phyloP scores from a whole-genome alignment of 2,329 filamentous ascomycete genomes.

The Aureobasidium mangrovei region DNA sequence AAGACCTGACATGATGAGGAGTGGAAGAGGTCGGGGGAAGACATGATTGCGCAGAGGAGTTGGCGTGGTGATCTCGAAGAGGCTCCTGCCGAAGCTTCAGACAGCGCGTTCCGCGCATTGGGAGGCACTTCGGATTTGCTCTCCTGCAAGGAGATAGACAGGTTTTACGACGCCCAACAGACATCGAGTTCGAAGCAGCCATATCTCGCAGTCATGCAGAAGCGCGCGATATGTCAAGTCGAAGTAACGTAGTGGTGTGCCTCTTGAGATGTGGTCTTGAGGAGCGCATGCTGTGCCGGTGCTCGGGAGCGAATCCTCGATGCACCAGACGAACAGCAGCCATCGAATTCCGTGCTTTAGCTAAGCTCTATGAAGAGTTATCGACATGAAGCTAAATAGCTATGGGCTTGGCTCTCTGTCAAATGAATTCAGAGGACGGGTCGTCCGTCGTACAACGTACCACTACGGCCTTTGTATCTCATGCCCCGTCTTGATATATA shows the following conservation, averaged over 20 bases:
- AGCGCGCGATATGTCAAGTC: background rate
- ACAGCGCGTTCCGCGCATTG: too few relatives aligned
- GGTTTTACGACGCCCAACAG: too few relatives aligned
- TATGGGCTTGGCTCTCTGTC: conserved; percentile 31
- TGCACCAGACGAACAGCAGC: conserved; percentile 6
- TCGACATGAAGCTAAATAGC: conserved; percentile 58
- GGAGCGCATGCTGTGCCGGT: background rate
- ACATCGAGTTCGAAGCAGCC: too few relatives aligned
- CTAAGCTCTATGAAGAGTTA: conserved; percentile 58
- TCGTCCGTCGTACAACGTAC: conserved; percentile 14
- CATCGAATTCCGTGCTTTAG: conserved; percentile 15
- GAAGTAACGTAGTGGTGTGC: conserved; percentile 3
- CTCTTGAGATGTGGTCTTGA: conserved; percentile 7
- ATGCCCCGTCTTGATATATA: conserved; percentile 11
- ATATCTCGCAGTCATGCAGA: too few relatives aligned
- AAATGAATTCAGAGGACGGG: conserved; percentile 6
- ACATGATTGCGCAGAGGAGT: conserved; percentile 13
- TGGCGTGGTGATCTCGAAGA: background rate
- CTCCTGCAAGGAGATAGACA: too few relatives aligned
- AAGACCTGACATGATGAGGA: background rate
- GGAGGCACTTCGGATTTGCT: too few relatives aligned
- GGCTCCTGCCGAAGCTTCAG: too few relatives aligned
- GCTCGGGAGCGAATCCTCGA: background rate
- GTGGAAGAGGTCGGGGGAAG: background rate
- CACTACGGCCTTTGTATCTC: conserved; percentile 10